These are phyloP conservation scores for Trametes cubensis DNA, from an alignment of 768 basidiomycete species.

Conservation along the genomic window DNA sequence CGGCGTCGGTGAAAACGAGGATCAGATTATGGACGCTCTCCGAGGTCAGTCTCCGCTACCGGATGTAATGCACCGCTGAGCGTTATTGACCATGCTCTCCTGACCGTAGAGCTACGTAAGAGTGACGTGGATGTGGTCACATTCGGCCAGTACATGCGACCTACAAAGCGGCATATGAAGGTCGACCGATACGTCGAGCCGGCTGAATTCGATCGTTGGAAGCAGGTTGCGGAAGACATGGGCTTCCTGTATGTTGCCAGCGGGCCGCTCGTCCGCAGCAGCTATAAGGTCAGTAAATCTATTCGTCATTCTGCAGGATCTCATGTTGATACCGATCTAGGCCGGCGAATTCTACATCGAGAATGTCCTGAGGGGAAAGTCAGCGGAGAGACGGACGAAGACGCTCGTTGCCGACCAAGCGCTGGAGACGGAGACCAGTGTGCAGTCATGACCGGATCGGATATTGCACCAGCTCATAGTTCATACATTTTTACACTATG, in stretches of 20 bases:
- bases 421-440: neutral
- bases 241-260: constrained; percentile 98
- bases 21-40: constrained; percentile 81
- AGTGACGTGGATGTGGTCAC: constrained; percentile 95
- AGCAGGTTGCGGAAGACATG: constrained; percentile 84
- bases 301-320: neutral
- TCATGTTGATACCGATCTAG: constrained; percentile 41
- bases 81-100: neutral
- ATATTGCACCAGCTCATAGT: neutral
- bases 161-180: constrained; percentile 99
- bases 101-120: constrained; percentile 76
- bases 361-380: constrained; percentile 77
- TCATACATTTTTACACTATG: neutral
- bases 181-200: constrained; percentile 96
- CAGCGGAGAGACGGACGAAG: constrained; percentile 41
- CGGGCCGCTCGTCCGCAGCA: constrained; percentile 93
- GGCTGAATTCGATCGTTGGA: constrained; percentile 91
- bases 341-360: constrained; percentile 97
- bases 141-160: constrained; percentile 99
- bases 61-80: neutral
- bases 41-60: constrained; percentile 56
- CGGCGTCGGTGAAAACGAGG: constrained; percentile 88
- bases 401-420: constrained; percentile 23
- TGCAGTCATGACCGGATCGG: neutral
- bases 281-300: constrained; percentile 78